Base-by-base conservation (phyloP, 129 eudicot genomes). In the Silybum marianum region DNA sequence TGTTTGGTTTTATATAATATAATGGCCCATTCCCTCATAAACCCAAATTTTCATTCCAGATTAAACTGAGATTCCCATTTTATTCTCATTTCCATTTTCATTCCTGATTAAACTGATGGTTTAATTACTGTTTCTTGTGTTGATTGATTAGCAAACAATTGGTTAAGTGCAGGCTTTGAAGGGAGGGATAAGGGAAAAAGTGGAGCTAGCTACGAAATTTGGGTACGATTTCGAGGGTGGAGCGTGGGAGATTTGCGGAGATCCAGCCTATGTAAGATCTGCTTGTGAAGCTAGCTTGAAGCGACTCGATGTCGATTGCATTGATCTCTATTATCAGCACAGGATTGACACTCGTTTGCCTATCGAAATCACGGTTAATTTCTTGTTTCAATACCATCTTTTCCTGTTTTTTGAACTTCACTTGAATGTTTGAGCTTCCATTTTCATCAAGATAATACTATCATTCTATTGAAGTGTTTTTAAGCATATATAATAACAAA, bases 281-380 rank as follows among this genome's bases (percentile, higher is more conserved):
- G 71, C 79, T 66, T 86, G 93, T 78, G 93, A 82, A 81, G 93
- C 88, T 30, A 87, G 91, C 81, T 72, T 90, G 83, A 72, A 85
- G 71, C 66, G 91, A 39, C 89, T 90, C 46, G 88, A 67, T 3
- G 73, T 87, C 8, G 83, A 85, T 80, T 86, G 74, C 82, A 89
- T 81, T 48, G 90, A 89, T 81, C 85, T 85, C 30, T 87, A 89
- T 71, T 89, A 89, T 78, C 86, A 82, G 66, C 93, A 90, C 18
- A 80, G 89, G 28, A 80, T 90, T 44, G 93, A 88, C 65, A 88
- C 86, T 32, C 66, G 76, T 19, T 67, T 88, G 46, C 91, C 94
- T 18, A 90, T 90, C 40, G 91, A 90, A 69, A 87, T 83, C 80
- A 87, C 91, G 81, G 93, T 85, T 75, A 58, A 76, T 80, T 72